These are phyloP conservation scores for Penicillium verhagenii DNA, from an alignment of 495 filamentous ascomycete genomes.

Conservation along the genomic window DNA sequence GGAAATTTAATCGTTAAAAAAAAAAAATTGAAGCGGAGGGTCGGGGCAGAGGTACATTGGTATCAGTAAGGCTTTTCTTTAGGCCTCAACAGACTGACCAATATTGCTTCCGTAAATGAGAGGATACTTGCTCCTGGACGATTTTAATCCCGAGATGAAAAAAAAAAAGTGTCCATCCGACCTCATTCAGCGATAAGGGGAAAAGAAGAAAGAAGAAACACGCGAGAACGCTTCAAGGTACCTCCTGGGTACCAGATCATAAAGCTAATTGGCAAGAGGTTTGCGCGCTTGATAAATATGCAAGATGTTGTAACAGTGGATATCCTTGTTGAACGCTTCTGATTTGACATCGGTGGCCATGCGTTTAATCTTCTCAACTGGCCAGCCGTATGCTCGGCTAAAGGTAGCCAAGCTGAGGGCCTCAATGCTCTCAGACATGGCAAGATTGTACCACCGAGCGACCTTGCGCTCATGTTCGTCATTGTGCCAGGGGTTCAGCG, in stretches of 20 bases:
- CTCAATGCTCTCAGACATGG: conserved; percentile 68
- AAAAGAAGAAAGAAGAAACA: not conserved
- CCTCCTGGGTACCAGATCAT: not conserved
- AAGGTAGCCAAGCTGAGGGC: conserved; percentile 74
- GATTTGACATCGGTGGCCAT: conserved; percentile 61
- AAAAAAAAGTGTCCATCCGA: not conserved
- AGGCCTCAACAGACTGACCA: not conserved
- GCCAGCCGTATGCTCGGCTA: conserved; percentile 62
- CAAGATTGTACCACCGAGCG: conserved; percentile 84
- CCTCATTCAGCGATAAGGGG: no score
- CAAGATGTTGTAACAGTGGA: conserved; percentile 74
- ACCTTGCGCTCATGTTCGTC: conserved; percentile 68
- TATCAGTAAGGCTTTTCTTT: not conserved
- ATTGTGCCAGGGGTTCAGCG: conserved; percentile 75
- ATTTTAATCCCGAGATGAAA: no score
- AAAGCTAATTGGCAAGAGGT: conserved; percentile 22
- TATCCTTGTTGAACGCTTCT: conserved; percentile 67
- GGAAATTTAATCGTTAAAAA: not conserved
- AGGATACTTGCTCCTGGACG: no score
- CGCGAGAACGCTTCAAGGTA: not conserved
- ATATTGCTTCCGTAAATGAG: no score
- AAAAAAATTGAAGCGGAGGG: no score
- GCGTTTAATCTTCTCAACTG: conserved; percentile 61
- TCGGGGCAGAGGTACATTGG: not conserved
- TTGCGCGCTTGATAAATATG: conserved; percentile 50